Base-by-base conservation (phyloP, 225 moss, liverwort and hornwort species). In the Bryum argenteum region DNA sequence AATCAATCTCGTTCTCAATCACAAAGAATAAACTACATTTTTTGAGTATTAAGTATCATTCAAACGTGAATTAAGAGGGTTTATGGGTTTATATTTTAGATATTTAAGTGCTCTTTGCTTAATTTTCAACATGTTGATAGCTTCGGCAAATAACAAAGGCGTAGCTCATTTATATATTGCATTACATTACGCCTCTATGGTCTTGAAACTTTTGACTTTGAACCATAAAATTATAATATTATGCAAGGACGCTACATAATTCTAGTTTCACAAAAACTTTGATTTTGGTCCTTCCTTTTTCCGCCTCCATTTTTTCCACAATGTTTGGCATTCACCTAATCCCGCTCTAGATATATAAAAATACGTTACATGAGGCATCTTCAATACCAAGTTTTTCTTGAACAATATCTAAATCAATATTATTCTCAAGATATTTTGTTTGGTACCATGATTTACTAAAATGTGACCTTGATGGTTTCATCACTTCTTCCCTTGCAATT, bases 391-490 rank as follows among this genome's bases (percentile, higher is more conserved):
- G 47, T 0, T 2, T 13, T 0, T 53, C 37, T 58, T 69, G 26
- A 57, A 5, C 4, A 66, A 65, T 28, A 33, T 11, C 61, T 1
- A 28, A 1, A 67, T 70, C 10, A 16, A 11, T 28, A 1, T 59
- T 59, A 1, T 67, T 18, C 10, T 5, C 13, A 66, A 12, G 60
- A 26, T 55, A 44, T 56, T 55, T 65, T 1, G 16, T 0, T 0
- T 48, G 6, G 8, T 24, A 42, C 37, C 63, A 44, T 48, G 48
- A 48, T 20, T 1, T 38, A 0, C 17, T 44, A 37, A 37, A 9
- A 23, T 62, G 52, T 44, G 4, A 65, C 42, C 15, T 16, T 60
- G 55, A 40, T 75, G 19, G 26, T 67, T 63, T 78, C 78, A 82
- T 82, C 10, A 58, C 71, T 78, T 45, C 13, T 37, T 71, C 9